Conservation (phyloP, 345 rosid species). For the Sapria himalayana region DNA sequence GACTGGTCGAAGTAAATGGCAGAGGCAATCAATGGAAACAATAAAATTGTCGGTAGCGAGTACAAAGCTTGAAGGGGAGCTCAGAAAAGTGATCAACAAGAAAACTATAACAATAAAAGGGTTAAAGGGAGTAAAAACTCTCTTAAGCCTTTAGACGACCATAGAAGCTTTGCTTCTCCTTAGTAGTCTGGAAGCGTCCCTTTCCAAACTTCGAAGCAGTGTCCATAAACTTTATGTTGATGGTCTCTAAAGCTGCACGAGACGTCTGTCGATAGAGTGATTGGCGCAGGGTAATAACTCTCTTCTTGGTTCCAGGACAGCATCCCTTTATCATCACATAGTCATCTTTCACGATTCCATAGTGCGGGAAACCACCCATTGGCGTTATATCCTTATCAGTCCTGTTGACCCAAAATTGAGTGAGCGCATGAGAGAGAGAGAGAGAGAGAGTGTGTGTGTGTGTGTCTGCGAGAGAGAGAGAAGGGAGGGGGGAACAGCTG, state of each 20-base stretch:
- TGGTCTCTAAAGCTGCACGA: slow-evolving; percentile 42
- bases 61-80: no score
- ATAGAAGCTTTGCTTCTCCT: slow-evolving; percentile 43
- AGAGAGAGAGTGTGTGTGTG: no score
- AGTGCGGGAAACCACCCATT: slow-evolving; percentile 76
- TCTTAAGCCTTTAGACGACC: slow-evolving; percentile 38
- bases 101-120: no score
- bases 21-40: no score
- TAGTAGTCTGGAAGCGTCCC: slow-evolving; percentile 52
- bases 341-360: slow-evolving; percentile 58
- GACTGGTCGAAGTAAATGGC: no score
- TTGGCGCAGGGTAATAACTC: slow-evolving; percentile 61
- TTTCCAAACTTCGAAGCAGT: slow-evolving; percentile 58
- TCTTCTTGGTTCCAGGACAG: slow-evolving; percentile 78
- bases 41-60: no score
- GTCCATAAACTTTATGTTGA: slow-evolving; percentile 58
- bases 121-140: no score
- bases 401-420: no score
- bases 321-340: slow-evolving; percentile 68
- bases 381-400: slow-evolving; percentile 69
- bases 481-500: no score
- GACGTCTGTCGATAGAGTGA: slow-evolving; percentile 56
- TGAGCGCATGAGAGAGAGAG: no score
- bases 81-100: no score
- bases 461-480: no score